Conservation (phyloP, 1,139 yeast species). For the Geotrichum australiense region DNA sequence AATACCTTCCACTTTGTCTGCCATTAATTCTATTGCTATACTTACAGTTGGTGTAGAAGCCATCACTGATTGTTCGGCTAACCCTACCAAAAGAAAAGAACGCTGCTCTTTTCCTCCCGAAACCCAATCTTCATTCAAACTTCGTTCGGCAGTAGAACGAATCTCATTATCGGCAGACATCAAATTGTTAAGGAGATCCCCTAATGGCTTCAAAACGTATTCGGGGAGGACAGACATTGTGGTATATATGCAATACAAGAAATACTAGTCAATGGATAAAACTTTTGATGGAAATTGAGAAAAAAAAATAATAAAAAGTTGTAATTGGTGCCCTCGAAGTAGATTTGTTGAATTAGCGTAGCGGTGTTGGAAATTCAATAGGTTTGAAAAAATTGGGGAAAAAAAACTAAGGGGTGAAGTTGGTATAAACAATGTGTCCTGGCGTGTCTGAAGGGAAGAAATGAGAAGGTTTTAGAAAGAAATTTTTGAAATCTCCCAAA, state of each 20-base stretch:
- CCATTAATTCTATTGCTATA: conserved; percentile 1
- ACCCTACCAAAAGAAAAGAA: conserved; percentile 63
- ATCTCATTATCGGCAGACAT: conserved; percentile 68
- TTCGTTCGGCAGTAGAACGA: conserved; percentile 72
- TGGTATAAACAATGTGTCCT: not conserved
- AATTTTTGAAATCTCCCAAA: conserved; percentile 5
- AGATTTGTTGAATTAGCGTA: not conserved
- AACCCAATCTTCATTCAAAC: conserved; percentile 68
- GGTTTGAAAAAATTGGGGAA: not conserved
- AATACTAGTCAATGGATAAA: not conserved
- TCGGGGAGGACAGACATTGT: conserved; percentile 43
- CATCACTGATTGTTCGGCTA: conserved; percentile 70
- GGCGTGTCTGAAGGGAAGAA: not conserved
- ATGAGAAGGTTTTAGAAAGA: conserved; percentile 1
- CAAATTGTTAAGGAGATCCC: conserved; percentile 57
- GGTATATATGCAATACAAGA: conserved; percentile 1
- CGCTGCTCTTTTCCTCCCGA: conserved; percentile 43
- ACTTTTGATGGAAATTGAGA: not conserved
- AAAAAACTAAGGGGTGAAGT: not conserved
- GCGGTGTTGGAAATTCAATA: not conserved
- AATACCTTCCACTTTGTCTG: not conserved
- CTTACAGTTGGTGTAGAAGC: conserved; percentile 50
- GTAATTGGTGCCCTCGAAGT: not conserved
- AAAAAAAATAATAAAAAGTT: not conserved
- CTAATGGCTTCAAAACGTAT: conserved; percentile 51